These are phyloP conservation scores for Boletus rubroflammeus DNA, from an alignment of 768 basidiomycete species.

Conservation along the genomic window DNA sequence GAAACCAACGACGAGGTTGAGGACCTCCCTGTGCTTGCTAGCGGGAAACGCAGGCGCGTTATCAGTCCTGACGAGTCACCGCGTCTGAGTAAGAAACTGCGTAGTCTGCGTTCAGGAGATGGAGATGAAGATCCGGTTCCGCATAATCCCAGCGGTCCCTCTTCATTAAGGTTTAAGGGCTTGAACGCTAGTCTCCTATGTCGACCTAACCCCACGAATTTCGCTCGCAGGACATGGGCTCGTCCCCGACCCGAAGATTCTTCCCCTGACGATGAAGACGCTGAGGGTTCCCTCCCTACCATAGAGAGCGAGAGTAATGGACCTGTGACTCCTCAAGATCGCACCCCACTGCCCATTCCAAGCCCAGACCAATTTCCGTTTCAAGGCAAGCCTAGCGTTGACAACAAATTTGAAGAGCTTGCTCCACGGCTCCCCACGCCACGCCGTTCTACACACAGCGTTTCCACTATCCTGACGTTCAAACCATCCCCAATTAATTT, in stretches of 20 bases:
- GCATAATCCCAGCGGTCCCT: constrained; percentile 25
- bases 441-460: constrained; percentile 14
- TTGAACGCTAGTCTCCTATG: constrained; percentile 47
- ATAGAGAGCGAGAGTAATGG: constrained; percentile 46
- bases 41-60: constrained; percentile 24
- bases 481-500: constrained; percentile 64
- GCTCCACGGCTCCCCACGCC: constrained; percentile 24
- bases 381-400: constrained; percentile 13
- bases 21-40: constrained; percentile 10
- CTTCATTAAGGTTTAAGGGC: constrained; percentile 29
- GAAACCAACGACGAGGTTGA: constrained; percentile 12
- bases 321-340: constrained; percentile 59
- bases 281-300: constrained; percentile 32
- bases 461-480: constrained; percentile 46
- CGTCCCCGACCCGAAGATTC: constrained; percentile 37
- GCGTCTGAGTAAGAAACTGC: constrained; percentile 27
- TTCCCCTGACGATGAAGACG: constrained; percentile 31
- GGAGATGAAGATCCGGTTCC: constrained; percentile 28
- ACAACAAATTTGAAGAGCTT: constrained; percentile 21
- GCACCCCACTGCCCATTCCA: constrained; percentile 40
- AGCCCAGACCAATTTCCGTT: constrained; percentile 30
- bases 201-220: constrained; percentile 59
- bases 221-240: constrained; percentile 56
- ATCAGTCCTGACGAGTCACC: constrained; percentile 22
- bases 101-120: constrained; percentile 14